Conservation (phyloP, 164 flowering plant species). For the Macadamia integrifolia region DNA sequence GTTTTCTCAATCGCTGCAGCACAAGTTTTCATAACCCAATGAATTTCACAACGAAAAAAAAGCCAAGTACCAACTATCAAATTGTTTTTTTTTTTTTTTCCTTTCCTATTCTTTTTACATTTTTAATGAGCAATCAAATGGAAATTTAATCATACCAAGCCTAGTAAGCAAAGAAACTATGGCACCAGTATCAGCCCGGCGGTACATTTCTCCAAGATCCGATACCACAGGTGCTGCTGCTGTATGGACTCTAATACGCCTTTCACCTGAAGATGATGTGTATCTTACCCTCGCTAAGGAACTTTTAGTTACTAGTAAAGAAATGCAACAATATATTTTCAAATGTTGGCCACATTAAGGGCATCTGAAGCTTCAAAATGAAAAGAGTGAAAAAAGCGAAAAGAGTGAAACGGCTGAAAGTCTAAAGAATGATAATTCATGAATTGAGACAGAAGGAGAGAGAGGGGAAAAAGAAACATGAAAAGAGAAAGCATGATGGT, state of each 20-base stretch:
- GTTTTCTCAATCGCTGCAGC: constrained; percentile 90
- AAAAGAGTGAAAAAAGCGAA: no score
- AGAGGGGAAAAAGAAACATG: no score
- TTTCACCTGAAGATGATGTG: constrained; percentile 96
- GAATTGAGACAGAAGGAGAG: no score
- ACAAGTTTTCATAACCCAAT: background rate
- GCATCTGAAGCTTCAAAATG: background rate
- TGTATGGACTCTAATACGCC: constrained; percentile 97
- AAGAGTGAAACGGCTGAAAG: no score
- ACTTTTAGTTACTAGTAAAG: background rate
- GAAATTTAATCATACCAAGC: constrained; percentile 48
- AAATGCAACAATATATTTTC: background rate
- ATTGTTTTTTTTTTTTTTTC: no score
- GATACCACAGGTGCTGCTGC: constrained; percentile 89
- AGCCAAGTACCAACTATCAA: no score
- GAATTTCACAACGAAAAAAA: background rate
- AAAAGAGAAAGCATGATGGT: no score
- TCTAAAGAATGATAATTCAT: no score
- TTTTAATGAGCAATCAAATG: background rate
- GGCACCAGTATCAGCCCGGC: constrained; percentile 90
- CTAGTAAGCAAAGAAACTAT: constrained; percentile 62
- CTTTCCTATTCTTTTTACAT: no score
- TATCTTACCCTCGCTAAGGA: constrained; percentile 68
- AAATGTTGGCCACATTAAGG: background rate
- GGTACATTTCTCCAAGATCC: constrained; percentile 94